These are phyloP conservation scores for Saccharomycopsis javanensis DNA, from an alignment of 805 yeast species.

Conservation along the genomic window DNA sequence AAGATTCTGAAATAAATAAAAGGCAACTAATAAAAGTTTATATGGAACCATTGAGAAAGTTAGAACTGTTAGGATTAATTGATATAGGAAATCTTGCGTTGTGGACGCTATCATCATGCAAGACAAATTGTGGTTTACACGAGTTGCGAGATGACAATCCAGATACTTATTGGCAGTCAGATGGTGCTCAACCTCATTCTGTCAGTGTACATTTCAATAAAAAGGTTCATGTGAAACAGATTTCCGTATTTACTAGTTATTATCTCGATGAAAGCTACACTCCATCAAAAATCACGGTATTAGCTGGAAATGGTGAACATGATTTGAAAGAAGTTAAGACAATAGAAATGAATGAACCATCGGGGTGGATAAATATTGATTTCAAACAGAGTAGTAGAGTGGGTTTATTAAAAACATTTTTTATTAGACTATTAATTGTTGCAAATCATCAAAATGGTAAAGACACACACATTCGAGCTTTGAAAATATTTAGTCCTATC, in stretches of 20 bases:
- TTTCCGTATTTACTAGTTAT: conserved; percentile 65
- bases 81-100: conserved; percentile 76
- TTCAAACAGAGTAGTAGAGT: conserved; percentile 47
- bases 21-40: conserved; percentile 3
- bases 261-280: conserved; percentile 84
- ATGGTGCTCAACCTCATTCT: conserved; percentile 82
- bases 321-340: conserved; percentile 60
- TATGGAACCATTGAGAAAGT: conserved; percentile 31
- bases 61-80: conserved; percentile 48
- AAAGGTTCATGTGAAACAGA: conserved; percentile 54
- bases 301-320: conserved; percentile 74
- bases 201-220: conserved; percentile 74
- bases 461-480: conserved; percentile 80
- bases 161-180: conserved; percentile 84
- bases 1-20: conserved; percentile 7
- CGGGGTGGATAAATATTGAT: conserved; percentile 67
- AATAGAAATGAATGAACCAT: conserved; percentile 51
- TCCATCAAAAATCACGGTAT: conserved; percentile 55
- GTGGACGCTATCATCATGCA: conserved; percentile 75
- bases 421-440: conserved; percentile 49
- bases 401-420: conserved; percentile 54
- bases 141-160: conserved; percentile 68
- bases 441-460: conserved; percentile 93
- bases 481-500: conserved; percentile 36
- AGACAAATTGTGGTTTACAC: conserved; percentile 62